Evolutionary conservation across 176 grass and related monocot genomes (phyloP), one percentile per base, ranked within the genome.

Genomic region (Rhynchospora tenuis): DNA sequence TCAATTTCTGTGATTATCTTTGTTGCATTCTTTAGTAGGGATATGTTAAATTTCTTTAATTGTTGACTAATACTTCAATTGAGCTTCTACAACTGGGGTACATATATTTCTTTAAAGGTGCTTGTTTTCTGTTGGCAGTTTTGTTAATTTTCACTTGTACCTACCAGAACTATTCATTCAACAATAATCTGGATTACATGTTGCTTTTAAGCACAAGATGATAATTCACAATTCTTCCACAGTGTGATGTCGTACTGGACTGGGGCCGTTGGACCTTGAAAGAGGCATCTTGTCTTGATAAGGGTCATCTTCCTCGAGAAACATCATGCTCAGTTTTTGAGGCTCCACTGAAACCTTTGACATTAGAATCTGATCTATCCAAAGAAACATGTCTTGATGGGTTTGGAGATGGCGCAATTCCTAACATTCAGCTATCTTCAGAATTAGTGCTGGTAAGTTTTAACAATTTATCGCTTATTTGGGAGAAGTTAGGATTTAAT

Each of bases 191-290:
- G 22, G 15, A 45, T 45, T 45, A 4, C 7, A n/a, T 44, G 6
- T 76, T 76, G 13, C 47, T 76, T 76, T 29, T 28, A 16, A 76
- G 54, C 23, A 6, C 6, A 50, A 48, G 44, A 19, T 85, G 20
- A 31, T 85, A 74, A 19, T 14, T 70, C 17, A 59, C 62, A 61
- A 15, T 73, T 44, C 74, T 29, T 83, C 54, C 86, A 81, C 80
- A 96, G 93, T 55, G 83, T 81, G 66, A 28, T 58, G 70, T 78
- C 27, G 28, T 83, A 52, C 84, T 98, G 51, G 62, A 91, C 81
- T 98, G 95, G 95, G 89, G 80, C 73, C 83, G 85, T 73, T 98
- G 91, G 95, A 76, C 73, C 51, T 89, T 98, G 64, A 68, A 31
- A 5, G 69, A 93, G 45, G 66, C 38, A 67, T 85, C 82, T 64